Conservation (phyloP, 2,329 filamentous ascomycete species). For the Clonostachys solani region DNA sequence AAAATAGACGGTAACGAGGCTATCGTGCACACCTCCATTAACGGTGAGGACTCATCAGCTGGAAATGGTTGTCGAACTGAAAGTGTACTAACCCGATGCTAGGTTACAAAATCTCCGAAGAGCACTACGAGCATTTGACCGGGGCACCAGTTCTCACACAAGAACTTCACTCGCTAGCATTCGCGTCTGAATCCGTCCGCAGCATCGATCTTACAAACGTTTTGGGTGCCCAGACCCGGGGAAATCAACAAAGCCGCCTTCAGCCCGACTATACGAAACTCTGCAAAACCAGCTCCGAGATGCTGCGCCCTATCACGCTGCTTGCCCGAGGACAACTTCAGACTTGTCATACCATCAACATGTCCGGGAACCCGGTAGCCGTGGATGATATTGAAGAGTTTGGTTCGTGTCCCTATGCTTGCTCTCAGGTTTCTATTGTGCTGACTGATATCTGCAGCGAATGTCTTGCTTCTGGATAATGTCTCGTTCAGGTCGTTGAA, state of each 20-base stretch:
- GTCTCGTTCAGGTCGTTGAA: constrained; percentile 42
- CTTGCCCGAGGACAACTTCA: constrained; percentile 40
- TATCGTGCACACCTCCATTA: constrained; percentile 47
- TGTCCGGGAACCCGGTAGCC: constrained; percentile 45
- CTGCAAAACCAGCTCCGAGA: constrained; percentile 26
- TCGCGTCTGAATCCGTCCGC: constrained; percentile 49
- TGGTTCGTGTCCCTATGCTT: constrained; percentile 21
- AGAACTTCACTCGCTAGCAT: constrained; percentile 51
- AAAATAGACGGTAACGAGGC: constrained; percentile 41
- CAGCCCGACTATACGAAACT: constrained; percentile 9
- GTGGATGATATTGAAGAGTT: constrained; percentile 42
- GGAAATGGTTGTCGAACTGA: too few relatives aligned
- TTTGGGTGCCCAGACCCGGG: constrained; percentile 17
- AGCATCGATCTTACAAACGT: constrained; percentile 48
- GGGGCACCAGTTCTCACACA: constrained; percentile 48
- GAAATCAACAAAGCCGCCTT: neutral
- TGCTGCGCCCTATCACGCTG: constrained; percentile 44
- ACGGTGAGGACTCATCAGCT: constrained; percentile 27
- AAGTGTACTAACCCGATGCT: neutral
- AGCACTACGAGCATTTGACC: constrained; percentile 41
- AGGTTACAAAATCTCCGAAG: constrained; percentile 41
- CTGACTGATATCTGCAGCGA: constrained; percentile 13
- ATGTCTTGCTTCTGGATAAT: constrained; percentile 22
- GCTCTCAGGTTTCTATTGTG: neutral
- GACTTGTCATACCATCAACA: constrained; percentile 44